Evolutionary conservation across 179 eudicot species (phyloP).

Genomic region (Silene coronaria): DNA sequence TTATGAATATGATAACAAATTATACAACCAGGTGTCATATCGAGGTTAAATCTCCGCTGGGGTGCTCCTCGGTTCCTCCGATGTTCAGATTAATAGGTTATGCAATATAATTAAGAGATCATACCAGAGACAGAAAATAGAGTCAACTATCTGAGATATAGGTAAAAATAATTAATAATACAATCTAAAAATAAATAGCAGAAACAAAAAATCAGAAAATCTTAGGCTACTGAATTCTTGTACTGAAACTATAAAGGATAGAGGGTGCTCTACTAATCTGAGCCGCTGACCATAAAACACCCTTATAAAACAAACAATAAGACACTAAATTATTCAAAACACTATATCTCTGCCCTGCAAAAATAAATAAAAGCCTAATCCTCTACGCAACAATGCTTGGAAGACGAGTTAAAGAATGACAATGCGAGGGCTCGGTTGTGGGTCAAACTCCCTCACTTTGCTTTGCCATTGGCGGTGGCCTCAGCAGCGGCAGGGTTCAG

Average conservation of each 20-base stretch:
- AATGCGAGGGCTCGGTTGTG: constrained; percentile 1
- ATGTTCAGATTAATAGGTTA: background rate
- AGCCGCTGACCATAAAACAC: background rate
- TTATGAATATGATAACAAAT: no score
- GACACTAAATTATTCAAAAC: constrained; percentile 2
- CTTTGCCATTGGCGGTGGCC: background rate
- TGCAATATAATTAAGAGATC: background rate
- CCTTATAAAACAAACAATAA: background rate
- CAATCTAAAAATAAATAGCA: constrained; percentile 4
- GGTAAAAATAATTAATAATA: background rate
- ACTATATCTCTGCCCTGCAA: constrained; percentile 15
- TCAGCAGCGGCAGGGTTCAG: constrained; percentile 43
- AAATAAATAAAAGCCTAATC: constrained; percentile 12
- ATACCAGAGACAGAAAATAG: background rate
- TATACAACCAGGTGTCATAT: no score
- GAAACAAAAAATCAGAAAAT: background rate
- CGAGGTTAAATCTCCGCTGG: no score
- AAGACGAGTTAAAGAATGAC: constrained; percentile 12
- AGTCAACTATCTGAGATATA: background rate
- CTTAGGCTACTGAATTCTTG: constrained; percentile 3
- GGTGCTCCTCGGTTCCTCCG: no score
- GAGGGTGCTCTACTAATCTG: constrained; percentile 1
- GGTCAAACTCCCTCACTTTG: constrained; percentile 6
- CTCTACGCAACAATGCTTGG: background rate
- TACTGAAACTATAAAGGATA: constrained; percentile 6